phyloP scores from a whole-genome alignment of 2,329 filamentous ascomycete species.

The Fusarium praegraminearum region DNA sequence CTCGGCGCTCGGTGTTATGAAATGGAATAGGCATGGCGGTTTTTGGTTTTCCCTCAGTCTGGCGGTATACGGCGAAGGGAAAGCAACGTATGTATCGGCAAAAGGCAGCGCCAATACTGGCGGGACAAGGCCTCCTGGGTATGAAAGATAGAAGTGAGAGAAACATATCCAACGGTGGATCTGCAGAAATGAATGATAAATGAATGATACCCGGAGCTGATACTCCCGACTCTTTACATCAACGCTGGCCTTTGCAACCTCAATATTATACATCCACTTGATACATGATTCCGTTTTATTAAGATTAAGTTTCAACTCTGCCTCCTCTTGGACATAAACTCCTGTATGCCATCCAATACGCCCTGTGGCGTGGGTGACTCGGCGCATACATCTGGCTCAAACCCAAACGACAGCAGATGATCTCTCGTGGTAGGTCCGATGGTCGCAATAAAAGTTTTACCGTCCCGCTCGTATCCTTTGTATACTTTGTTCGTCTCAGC shows the following conservation, averaged over 20 bases:
- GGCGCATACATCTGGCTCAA: constrained; percentile 83
- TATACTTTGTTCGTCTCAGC: constrained; percentile 56
- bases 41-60: constrained; percentile 19
- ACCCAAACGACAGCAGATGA: constrained; percentile 75
- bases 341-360: constrained; percentile 74
- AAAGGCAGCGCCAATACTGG: constrained; percentile 8
- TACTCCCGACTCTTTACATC: constrained; percentile 40
- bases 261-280: not conserved
- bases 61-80: constrained; percentile 2
- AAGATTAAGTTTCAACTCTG: constrained; percentile 19
- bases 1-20: constrained; percentile 37
- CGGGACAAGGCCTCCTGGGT: constrained; percentile 12
- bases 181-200: constrained; percentile 46
- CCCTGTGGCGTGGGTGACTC: constrained; percentile 85
- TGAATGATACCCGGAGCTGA: constrained; percentile 49
- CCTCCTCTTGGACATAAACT: constrained; percentile 40
- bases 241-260: not conserved
- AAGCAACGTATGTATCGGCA: constrained; percentile 1
- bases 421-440: constrained; percentile 94
- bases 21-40: constrained; percentile 11
- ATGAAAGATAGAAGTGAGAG: constrained; percentile 19
- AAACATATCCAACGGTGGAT: constrained; percentile 21
- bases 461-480: constrained; percentile 46
- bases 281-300: constrained; percentile 6
- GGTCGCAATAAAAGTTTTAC: constrained; percentile 77